Conservation (phyloP, 1,139 yeast genomes). For the Spencermartinsiella ligniputridi region DNA sequence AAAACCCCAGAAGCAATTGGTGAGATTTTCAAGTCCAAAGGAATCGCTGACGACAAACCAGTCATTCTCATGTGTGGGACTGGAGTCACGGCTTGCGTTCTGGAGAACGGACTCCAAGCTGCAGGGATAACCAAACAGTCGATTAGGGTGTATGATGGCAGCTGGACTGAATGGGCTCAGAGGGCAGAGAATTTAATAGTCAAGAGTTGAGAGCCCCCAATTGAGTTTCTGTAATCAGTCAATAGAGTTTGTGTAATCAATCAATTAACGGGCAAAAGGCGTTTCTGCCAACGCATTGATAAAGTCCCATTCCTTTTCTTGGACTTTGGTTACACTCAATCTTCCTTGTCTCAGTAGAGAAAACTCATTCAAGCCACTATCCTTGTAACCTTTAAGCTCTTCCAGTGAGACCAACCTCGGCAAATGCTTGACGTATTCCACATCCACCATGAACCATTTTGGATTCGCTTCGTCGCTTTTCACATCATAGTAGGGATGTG, state of each 20-base stretch:
- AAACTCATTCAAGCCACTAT: constrained; percentile 37
- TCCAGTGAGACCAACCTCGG: constrained; percentile 38
- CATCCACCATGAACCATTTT: constrained; percentile 53
- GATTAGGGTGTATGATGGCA: constrained; percentile 82
- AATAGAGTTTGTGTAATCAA: background rate
- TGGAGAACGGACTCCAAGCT: constrained; percentile 64
- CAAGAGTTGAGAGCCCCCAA: constrained; percentile 16
- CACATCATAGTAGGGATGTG: constrained; percentile 44
- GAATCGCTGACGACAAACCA: constrained; percentile 49
- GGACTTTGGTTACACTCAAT: constrained; percentile 47
- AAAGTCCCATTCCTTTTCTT: constrained; percentile 38
- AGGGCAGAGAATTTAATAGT: constrained; percentile 30
- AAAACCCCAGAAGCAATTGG: constrained; percentile 45
- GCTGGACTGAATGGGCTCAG: constrained; percentile 68
- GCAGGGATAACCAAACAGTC: constrained; percentile 45
- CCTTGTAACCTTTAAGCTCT: constrained; percentile 32
- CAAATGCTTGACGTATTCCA: constrained; percentile 40
- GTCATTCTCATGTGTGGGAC: constrained; percentile 90
- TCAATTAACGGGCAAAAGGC: background rate
- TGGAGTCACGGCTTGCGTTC: constrained; percentile 87
- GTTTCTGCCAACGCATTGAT: constrained; percentile 32
- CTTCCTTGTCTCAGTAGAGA: constrained; percentile 45
- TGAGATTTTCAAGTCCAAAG: constrained; percentile 40
- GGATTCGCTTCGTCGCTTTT: constrained; percentile 41
- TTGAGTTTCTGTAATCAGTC: background rate